phyloP scores from a whole-genome alignment of 108 stramenopile species.

The Nitzschia sp. region DNA sequence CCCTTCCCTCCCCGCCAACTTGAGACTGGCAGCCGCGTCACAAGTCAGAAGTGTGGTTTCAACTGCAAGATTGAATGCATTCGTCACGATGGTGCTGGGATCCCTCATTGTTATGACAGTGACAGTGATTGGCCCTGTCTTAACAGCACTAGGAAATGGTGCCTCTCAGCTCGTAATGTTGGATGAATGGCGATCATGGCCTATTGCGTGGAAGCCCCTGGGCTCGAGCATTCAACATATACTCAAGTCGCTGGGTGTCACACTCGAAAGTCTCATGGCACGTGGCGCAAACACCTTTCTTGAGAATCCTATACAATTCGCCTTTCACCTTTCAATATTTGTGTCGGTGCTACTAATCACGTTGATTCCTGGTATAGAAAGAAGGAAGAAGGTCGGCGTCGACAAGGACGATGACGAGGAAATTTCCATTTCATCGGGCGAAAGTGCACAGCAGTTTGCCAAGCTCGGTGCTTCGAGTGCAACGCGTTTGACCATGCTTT shows the following conservation, averaged over 20 bases:
- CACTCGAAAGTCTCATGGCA: constrained; percentile 27
- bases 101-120: constrained; percentile 60
- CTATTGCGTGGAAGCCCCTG: constrained; percentile 54
- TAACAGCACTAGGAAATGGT: constrained; percentile 35
- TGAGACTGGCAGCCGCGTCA: constrained; percentile 33
- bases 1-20: constrained; percentile 23
- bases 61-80: constrained; percentile 56
- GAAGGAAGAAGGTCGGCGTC: constrained; percentile 8
- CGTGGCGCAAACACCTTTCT: constrained; percentile 1
- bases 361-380: constrained; percentile 57
- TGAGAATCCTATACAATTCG: constrained; percentile 57
- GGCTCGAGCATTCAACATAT: constrained; percentile 22
- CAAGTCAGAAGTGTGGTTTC: constrained; percentile 55
- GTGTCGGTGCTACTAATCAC: constrained; percentile 50
- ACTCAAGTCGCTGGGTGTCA: constrained; percentile 29
- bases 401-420: constrained; percentile 46
- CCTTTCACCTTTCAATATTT: constrained; percentile 53
- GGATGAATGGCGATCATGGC: constrained; percentile 47
- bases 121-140: constrained; percentile 52
- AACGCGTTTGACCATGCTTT: constrained; percentile 58
- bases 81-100: constrained; percentile 43
- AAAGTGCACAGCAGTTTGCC: constrained; percentile 41
- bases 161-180: constrained; percentile 31
- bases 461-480: constrained; percentile 77
- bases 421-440: constrained; percentile 30